Percentiles rank a stretch among this genome's conserved stretches.
Conservation (phyloP, 306 rosid genomes). For the Hippophae rhamnoides region DNA sequence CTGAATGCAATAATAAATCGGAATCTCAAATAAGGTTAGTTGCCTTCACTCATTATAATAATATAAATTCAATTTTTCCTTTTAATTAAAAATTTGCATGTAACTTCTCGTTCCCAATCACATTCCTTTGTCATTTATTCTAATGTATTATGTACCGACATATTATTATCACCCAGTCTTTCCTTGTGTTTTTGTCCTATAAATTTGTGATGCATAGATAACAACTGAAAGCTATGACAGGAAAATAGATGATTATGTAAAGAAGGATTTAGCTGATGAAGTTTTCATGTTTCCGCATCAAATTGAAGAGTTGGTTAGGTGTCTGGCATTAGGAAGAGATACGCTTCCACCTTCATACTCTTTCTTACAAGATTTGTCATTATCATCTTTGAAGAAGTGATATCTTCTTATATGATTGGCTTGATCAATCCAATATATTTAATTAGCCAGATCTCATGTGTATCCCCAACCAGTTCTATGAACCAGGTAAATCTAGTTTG, state of each 20-base stretch:
- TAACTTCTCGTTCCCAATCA: too few relatives aligned
- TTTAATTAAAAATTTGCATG: not conserved
- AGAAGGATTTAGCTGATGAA: constrained; percentile 58
- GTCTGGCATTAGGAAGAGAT: constrained; percentile 42
- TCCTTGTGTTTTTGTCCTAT: too few relatives aligned
- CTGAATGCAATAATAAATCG: constrained; percentile 33
- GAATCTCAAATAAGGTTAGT: constrained; percentile 64
- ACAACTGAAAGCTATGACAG: constrained; percentile 36
- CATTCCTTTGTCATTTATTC: too few relatives aligned
- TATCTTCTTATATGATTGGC: not conserved
- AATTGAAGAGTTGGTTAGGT: constrained; percentile 41
- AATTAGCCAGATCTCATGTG: too few relatives aligned
- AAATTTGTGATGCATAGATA: constrained; percentile 2
- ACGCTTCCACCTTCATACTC: constrained; percentile 55
- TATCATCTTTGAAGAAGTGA: constrained; percentile 56
- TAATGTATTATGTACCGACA: not conserved
- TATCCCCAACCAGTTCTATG: too few relatives aligned
- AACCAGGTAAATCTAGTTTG: too few relatives aligned
- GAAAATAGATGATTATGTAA: constrained; percentile 59
- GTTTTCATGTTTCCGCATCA: constrained; percentile 63
- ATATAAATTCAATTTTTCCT: not conserved
- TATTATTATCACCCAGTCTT: not conserved
- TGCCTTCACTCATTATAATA: not conserved
- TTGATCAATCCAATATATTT: too few relatives aligned
- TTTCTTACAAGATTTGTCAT: constrained; percentile 48